phyloP scores from a whole-genome alignment of 2,329 filamentous ascomycete genomes.

The Penicillium sp. region DNA sequence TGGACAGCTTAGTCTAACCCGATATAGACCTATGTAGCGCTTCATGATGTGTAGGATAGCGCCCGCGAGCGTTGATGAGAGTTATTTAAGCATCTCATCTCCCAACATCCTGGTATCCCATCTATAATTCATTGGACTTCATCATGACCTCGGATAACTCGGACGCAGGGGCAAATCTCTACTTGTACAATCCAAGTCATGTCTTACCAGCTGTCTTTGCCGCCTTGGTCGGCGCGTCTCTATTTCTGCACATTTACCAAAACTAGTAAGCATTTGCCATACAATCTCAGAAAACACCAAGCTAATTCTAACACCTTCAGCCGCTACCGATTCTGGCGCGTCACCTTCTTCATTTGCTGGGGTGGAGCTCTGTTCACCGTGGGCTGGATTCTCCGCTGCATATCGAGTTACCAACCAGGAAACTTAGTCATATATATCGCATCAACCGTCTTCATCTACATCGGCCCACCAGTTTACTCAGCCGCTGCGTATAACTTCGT shows the following conservation, averaged over 20 bases:
- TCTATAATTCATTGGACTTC: neutral
- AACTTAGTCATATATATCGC: slow-evolving; percentile 29
- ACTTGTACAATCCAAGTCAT: slow-evolving; percentile 28
- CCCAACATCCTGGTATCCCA: neutral
- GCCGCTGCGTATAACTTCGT: slow-evolving; percentile 33
- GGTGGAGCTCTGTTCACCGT: slow-evolving; percentile 30
- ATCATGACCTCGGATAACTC: slow-evolving; percentile 10
- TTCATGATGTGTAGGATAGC: neutral
- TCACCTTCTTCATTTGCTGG: slow-evolving; percentile 33
- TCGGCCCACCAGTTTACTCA: slow-evolving; percentile 32
- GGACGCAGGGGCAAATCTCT: slow-evolving; percentile 9
- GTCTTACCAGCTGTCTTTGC: slow-evolving; percentile 29
- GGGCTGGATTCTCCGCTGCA: slow-evolving; percentile 30
- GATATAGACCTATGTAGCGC: neutral
- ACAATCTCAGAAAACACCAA: slow-evolving; percentile 1
- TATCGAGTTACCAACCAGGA: slow-evolving; percentile 24
- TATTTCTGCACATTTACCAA: slow-evolving; percentile 26
- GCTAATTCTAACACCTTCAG: slow-evolving; percentile 3
- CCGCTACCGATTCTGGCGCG: slow-evolving; percentile 28
- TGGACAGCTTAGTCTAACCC: neutral
- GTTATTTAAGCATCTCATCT: slow-evolving; percentile 8
- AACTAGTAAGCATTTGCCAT: slow-evolving; percentile 23
- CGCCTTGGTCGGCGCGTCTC: slow-evolving; percentile 25
- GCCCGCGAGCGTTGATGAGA: no score
- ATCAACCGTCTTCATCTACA: slow-evolving; percentile 29